These are phyloP conservation scores for Trichoderma polysporum DNA, from an alignment of 2,329 filamentous ascomycete species.

Conservation along the genomic window DNA sequence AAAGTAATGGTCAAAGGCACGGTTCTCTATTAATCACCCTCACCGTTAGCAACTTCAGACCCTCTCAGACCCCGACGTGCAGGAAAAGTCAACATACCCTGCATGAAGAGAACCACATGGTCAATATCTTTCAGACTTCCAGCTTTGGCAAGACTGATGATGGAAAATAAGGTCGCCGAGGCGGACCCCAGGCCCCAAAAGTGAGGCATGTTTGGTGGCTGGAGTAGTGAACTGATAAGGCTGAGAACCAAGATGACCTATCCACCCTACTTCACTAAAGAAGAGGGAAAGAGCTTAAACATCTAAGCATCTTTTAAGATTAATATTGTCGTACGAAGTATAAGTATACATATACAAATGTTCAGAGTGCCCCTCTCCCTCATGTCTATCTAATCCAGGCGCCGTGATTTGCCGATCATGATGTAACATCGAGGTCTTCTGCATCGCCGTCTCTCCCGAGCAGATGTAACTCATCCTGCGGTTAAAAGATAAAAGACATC, in stretches of 20 bases:
- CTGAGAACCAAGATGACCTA: neutral
- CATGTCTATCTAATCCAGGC: neutral
- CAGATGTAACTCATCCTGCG: neutral
- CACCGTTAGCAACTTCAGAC: neutral
- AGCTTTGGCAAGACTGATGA: constrained; percentile 6
- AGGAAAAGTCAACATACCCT: constrained; percentile 32
- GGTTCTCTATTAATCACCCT: constrained; percentile 29
- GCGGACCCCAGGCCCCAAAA: neutral
- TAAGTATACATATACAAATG: neutral
- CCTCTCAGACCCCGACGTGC: no score
- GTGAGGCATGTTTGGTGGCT: neutral
- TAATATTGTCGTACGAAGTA: neutral
- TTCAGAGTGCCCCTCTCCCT: neutral
- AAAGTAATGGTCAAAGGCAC: constrained; percentile 50
- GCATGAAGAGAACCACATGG: constrained; percentile 60
- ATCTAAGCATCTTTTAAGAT: neutral
- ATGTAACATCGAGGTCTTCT: neutral
- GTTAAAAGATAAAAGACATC: neutral
- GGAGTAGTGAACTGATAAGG: neutral
- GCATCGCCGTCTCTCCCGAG: constrained; percentile 1
- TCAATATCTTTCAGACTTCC: constrained; percentile 44
- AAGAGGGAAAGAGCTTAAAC: neutral
- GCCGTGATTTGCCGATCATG: constrained; percentile 1
- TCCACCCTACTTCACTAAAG: neutral
- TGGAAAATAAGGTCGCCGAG: neutral